Conservation (phyloP, 202 grass and related monocot genomes). For the Panicum hallii region DNA sequence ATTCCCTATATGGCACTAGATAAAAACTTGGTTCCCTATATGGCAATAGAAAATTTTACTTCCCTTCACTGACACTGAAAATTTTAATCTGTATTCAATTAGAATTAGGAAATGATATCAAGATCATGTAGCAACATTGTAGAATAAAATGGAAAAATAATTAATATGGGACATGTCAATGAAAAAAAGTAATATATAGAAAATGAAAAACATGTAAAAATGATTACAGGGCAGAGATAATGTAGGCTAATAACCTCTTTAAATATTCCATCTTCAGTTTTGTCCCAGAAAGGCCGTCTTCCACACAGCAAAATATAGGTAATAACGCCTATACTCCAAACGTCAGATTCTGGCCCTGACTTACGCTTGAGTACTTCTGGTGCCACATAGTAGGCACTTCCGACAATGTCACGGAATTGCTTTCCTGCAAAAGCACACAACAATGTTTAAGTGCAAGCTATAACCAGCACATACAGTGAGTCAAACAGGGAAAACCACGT, state of each 20-base stretch:
- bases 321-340: slow-evolving; percentile 99
- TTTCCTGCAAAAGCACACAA: slow-evolving; percentile 58
- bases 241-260: slow-evolving; percentile 70
- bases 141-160: slow-evolving; percentile 17
- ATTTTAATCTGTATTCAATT: background rate
- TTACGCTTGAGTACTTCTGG: slow-evolving; percentile 88
- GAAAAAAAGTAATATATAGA: slow-evolving; percentile 7
- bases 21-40: too few species aligned
- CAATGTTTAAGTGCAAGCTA: slow-evolving; percentile 19
- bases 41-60: too few species aligned
- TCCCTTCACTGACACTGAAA: too few species aligned
- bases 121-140: slow-evolving; percentile 1
- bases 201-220: background rate
- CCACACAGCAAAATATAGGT: slow-evolving; percentile 96
- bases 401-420: slow-evolving; percentile 87
- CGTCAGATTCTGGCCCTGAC: slow-evolving; percentile 90
- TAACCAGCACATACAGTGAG: slow-evolving; percentile 14
- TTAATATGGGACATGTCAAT: background rate
- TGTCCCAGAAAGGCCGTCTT: slow-evolving; percentile 93
- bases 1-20: too few species aligned
- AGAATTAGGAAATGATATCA: slow-evolving; percentile 10
- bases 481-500: slow-evolving; percentile 20
- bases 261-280: slow-evolving; percentile 99
- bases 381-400: slow-evolving; percentile 94
- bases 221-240: background rate